Evolutionary conservation across 257 asterid genomes (phyloP).

Genomic region (Henckelia pumila): DNA sequence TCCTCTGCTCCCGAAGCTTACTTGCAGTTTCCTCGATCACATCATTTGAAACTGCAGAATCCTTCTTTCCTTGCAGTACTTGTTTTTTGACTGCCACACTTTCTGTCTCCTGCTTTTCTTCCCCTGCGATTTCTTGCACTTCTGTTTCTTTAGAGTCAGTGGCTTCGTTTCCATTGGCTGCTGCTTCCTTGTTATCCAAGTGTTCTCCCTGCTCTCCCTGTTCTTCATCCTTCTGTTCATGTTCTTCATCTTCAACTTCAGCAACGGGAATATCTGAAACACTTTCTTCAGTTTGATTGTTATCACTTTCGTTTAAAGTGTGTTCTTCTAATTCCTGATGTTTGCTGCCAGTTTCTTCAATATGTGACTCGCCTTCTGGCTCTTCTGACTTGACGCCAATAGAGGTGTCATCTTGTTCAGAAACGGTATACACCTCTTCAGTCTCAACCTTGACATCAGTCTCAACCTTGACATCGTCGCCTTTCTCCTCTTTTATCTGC

Average conservation of each 20-base stretch:
- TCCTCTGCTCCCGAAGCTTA: conserved; percentile 49
- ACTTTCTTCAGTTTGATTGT: conserved; percentile 23
- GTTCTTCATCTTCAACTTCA: conserved; percentile 24
- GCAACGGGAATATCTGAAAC: conserved; percentile 21
- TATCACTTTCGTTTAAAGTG: neutral
- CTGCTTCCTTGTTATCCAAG: conserved; percentile 23
- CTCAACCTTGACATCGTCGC: conserved; percentile 19
- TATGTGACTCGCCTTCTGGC: conserved; percentile 20
- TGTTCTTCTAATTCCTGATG: conserved; percentile 23
- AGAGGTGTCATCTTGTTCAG: conserved; percentile 22
- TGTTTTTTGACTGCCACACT: conserved; percentile 25
- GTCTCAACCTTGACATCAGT: conserved; percentile 20
- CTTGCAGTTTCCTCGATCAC: conserved; percentile 54
- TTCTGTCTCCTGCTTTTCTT: conserved; percentile 29
- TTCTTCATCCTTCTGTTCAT: conserved; percentile 1
- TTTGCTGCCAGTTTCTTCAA: conserved; percentile 26
- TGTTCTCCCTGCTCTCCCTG: conserved; percentile 13
- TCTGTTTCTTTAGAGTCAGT: conserved; percentile 28
- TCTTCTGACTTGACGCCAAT: conserved; percentile 26
- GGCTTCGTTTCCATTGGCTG: conserved; percentile 16
- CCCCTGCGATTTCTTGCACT: conserved; percentile 24
- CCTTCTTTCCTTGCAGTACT: conserved; percentile 38
- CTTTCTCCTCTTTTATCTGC: conserved; percentile 10
- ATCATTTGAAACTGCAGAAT: conserved; percentile 38
- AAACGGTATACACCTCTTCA: conserved; percentile 23